Evolutionary conservation across 2,329 filamentous ascomycete species (phyloP).

Genomic region (Ilyonectria destructans): DNA sequence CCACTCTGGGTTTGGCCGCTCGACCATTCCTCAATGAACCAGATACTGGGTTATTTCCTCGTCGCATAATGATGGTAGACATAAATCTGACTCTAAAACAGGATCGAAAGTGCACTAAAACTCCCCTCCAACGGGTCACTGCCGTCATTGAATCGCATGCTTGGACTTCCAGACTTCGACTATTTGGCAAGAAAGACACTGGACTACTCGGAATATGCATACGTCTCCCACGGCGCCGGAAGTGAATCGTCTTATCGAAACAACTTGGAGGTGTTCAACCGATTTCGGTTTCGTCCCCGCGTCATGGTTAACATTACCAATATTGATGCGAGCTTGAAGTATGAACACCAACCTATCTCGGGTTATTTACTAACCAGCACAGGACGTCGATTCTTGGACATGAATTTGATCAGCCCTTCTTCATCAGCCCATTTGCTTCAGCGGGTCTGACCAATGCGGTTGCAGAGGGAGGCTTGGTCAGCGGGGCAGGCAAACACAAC

Average conservation of each 20-base stretch:
- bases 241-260: conserved; percentile 70
- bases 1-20: conserved; percentile 51
- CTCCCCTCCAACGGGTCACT: conserved; percentile 53
- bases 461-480: conserved; percentile 64
- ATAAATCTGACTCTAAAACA: not conserved
- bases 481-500: conserved; percentile 61
- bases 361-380: not conserved
- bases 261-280: conserved; percentile 67
- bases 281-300: conserved; percentile 63
- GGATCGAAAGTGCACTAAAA: conserved; percentile 50
- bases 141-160: conserved; percentile 59
- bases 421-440: conserved; percentile 63
- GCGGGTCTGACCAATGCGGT: conserved; percentile 57
- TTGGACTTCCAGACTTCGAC: conserved; percentile 68
- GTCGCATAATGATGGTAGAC: not conserved
- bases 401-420: conserved; percentile 67
- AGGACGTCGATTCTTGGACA: conserved; percentile 63
- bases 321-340: conserved; percentile 53
- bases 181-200: conserved; percentile 65
- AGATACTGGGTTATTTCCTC: conserved; percentile 58
- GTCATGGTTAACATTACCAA: conserved; percentile 63
- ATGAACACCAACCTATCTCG: not conserved
- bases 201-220: conserved; percentile 63
- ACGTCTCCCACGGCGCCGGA: conserved; percentile 60
- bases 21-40: conserved; percentile 61